Base-by-base conservation (phyloP, 176 grass and related monocot genomes). In the Oryza nivara region DNA sequence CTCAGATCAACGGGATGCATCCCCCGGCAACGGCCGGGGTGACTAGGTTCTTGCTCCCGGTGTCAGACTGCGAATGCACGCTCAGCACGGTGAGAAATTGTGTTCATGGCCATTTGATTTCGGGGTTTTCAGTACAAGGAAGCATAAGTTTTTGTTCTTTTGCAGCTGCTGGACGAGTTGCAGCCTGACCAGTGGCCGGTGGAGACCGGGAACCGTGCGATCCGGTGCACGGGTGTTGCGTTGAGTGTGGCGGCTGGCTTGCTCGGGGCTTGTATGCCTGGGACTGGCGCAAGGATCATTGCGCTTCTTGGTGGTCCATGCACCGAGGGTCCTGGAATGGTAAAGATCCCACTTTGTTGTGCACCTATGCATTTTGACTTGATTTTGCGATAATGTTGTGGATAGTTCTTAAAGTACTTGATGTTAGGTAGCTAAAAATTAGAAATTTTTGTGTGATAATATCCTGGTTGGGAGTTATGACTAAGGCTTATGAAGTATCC, bases 171-270 rank as follows among this genome's bases (percentile, higher is more conserved):
- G 76, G 96, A 99, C 70, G 96, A 99, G 68, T 76, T 99, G 88
- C 91, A 96, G 83, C 83, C 88, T 56, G 93, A 99, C 79, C 96
- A 91, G 67, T 99, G 96, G 96, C 93, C 93, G 10, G 90, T 96
- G 47, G 96, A 94, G 75, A 63, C 81, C 3, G 90, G 91, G 65
- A 92, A 92, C 81, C 93, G 96, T 44, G 86, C 89, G 3, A 86
- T 94, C 41, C 88, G 96, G 68, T 99, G 96, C 81, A 99, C 96
- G 0, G 96, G 96, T 71, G 96, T 99, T 89, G 96, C 96, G 3
- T 79, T 99, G 30, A 96, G 90, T 41, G 92, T 99, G 20, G 96
- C 93, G 0, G 93, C 96, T 78, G 93, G 96, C 41, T 89, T 99
- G 80, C 85, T 99, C 32, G 96, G 96, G 16, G 96, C 96, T 43